phyloP scores from a whole-genome alignment of 1,284 basidiomycete genomes.

The Ganoderma sp. region DNA sequence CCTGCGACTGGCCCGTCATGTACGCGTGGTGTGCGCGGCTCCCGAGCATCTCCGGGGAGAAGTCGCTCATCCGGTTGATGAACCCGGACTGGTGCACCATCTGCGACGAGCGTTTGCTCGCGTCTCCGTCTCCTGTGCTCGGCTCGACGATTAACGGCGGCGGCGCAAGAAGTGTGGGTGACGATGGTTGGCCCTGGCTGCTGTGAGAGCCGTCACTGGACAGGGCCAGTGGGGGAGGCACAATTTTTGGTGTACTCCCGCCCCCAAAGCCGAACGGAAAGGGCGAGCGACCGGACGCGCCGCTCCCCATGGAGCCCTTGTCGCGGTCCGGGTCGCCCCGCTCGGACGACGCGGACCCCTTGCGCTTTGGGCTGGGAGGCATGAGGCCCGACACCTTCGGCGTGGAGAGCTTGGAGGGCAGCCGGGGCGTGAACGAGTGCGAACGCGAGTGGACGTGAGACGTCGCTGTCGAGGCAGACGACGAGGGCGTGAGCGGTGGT shows the following conservation, averaged over 20 bases:
- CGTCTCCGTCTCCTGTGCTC: slow-evolving; percentile 23
- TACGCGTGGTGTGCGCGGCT: slow-evolving; percentile 42
- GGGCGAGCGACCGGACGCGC: slow-evolving; percentile 36
- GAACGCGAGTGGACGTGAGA: slow-evolving; percentile 60
- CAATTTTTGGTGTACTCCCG: slow-evolving; percentile 25
- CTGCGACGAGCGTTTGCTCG: slow-evolving; percentile 69
- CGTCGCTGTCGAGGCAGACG: slow-evolving; percentile 24
- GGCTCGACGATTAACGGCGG: slow-evolving; percentile 60
- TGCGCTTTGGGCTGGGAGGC: slow-evolving; percentile 57
- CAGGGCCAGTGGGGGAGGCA: slow-evolving; percentile 27
- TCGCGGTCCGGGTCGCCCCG: slow-evolving; percentile 41
- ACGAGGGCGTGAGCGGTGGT: slow-evolving; percentile 35
- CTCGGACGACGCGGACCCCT: slow-evolving; percentile 54
- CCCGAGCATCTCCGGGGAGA: slow-evolving; percentile 45
- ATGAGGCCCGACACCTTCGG: slow-evolving; percentile 48
- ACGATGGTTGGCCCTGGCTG: slow-evolving; percentile 33
- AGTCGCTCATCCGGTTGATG: slow-evolving; percentile 70
- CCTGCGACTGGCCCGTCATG: slow-evolving; percentile 32
- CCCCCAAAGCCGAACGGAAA: slow-evolving; percentile 45
- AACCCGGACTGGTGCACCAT: slow-evolving; percentile 77
- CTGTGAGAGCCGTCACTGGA: slow-evolving; percentile 26
- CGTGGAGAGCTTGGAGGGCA: slow-evolving; percentile 69
- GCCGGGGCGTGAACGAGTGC: slow-evolving; percentile 70
- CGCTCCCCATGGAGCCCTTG: slow-evolving; percentile 31
- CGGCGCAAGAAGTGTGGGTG: slow-evolving; percentile 49